Conservation (phyloP, 805 yeast genomes). For the Diddensiella santjacobensis region DNA sequence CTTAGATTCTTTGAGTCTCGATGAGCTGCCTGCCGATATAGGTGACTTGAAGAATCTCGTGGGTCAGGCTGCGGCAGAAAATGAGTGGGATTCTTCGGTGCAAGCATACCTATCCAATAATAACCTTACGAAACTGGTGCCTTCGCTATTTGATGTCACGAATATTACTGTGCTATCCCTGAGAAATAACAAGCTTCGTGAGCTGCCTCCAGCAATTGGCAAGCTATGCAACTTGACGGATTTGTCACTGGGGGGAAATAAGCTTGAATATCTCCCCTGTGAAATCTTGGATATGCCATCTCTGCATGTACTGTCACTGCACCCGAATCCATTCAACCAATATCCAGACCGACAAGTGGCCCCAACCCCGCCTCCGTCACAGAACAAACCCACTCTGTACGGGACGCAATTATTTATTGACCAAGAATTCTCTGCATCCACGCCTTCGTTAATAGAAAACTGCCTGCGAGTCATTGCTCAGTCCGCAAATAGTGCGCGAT, state of each 20-base stretch:
- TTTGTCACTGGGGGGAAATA: conserved; percentile 35
- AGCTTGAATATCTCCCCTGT: conserved; percentile 33
- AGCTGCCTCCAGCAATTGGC: conserved; percentile 34
- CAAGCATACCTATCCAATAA: conserved; percentile 33
- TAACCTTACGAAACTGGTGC: conserved; percentile 27
- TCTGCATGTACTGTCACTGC: conserved; percentile 31
- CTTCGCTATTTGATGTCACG: conserved; percentile 31
- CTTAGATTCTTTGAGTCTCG: conserved; percentile 26
- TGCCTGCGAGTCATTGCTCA: conserved; percentile 11
- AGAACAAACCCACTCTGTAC: background rate
- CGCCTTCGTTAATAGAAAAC: conserved; percentile 4
- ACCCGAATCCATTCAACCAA: conserved; percentile 34
- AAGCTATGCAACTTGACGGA: conserved; percentile 31
- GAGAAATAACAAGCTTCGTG: conserved; percentile 31
- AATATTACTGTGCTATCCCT: conserved; percentile 35
- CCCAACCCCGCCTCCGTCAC: conserved; percentile 3
- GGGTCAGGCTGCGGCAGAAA: conserved; percentile 13
- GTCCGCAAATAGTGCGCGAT: conserved; percentile 13
- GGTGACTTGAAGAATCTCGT: conserved; percentile 33
- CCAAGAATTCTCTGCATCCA: background rate
- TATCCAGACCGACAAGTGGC: conserved; percentile 20
- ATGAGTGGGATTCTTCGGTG: conserved; percentile 26
- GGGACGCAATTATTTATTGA: background rate
- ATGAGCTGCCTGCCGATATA: conserved; percentile 34
- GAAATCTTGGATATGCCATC: conserved; percentile 32